Percentiles rank a stretch among this genome's conserved stretches.
These are phyloP conservation scores for Parastagonospora avenae DNA, from an alignment of 2,329 filamentous ascomycete genomes.

Conservation along the genomic window DNA sequence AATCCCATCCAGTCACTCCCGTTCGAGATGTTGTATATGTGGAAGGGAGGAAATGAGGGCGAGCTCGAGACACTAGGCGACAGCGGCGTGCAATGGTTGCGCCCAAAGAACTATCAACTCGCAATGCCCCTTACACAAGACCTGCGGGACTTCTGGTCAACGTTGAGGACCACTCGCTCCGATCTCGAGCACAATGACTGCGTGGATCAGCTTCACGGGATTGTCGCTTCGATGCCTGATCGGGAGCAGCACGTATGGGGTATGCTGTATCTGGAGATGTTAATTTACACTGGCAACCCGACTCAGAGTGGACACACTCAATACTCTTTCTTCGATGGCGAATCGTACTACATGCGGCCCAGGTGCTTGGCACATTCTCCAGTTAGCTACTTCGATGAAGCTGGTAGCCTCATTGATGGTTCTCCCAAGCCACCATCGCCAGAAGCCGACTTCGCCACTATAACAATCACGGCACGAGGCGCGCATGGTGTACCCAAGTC, in stretches of 20 bases:
- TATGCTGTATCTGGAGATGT: no score
- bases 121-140: no score
- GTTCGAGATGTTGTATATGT: slow-evolving; percentile 29
- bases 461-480: slow-evolving; percentile 25
- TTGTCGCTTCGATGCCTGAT: no score
- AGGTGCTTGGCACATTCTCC: slow-evolving; percentile 23
- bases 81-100: neutral
- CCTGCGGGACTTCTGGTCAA: no score
- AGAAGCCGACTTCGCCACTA: slow-evolving; percentile 10
- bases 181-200: no score
- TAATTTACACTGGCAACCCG: no score
- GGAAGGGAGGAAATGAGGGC: slow-evolving; percentile 17
- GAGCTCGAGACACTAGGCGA: slow-evolving; percentile 8
- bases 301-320: no score
- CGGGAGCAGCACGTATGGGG: no score
- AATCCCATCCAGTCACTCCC: slow-evolving; percentile 34
- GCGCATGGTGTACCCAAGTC: slow-evolving; percentile 20
- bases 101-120: neutral
- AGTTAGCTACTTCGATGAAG: slow-evolving; percentile 28
- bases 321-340: no score
- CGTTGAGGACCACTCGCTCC: no score
- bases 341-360: neutral
- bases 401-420: slow-evolving; percentile 15
- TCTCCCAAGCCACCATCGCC: slow-evolving; percentile 15
- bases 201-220: no score